A percentile compares a stretch with the other conserved stretches of the same genome.
Conservation (phyloP, 768 basidiomycete genomes). For the Chalciporus chontae region DNA sequence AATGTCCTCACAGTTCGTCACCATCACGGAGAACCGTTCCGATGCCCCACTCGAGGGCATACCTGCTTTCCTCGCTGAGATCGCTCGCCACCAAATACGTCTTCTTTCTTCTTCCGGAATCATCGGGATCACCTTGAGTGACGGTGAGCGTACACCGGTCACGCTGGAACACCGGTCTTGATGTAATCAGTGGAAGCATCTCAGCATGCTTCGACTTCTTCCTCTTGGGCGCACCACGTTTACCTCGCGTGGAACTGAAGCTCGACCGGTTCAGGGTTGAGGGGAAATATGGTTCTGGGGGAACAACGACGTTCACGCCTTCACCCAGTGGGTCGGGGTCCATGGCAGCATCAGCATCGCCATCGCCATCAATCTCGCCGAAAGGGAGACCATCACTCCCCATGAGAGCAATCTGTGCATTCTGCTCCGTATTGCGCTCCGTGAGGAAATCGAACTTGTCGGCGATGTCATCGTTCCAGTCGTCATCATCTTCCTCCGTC, state of each 20-base stretch:
- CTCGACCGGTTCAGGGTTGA: slow-evolving; percentile 59
- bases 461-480: slow-evolving; percentile 57
- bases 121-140: slow-evolving; percentile 78
- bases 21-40: slow-evolving; percentile 94
- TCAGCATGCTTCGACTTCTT: slow-evolving; percentile 65
- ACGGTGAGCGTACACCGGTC: slow-evolving; percentile 90
- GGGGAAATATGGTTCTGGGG: slow-evolving; percentile 80
- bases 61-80: slow-evolving; percentile 88
- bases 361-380: slow-evolving; percentile 36
- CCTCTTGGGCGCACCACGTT: slow-evolving; percentile 41
- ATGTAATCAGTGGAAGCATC: slow-evolving; percentile 60
- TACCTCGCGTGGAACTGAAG: slow-evolving; percentile 34
- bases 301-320: slow-evolving; percentile 85
- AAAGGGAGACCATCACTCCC: slow-evolving; percentile 9
- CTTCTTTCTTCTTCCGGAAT: slow-evolving; percentile 54
- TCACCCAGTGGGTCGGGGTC: slow-evolving; percentile 87
- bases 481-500: slow-evolving; percentile 55
- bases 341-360: slow-evolving; percentile 50
- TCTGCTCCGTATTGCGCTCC: slow-evolving; percentile 84
- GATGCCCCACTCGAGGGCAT: slow-evolving; percentile 97
- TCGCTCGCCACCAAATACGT: slow-evolving; percentile 91
- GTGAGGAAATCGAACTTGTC: slow-evolving; percentile 72
- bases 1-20: slow-evolving; percentile 66
- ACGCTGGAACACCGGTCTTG: slow-evolving; percentile 81
- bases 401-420: slow-evolving; percentile 50